These are phyloP conservation scores for Ceratobasidium papillatum DNA, from an alignment of 1,284 basidiomycete genomes.

Conservation along the genomic window DNA sequence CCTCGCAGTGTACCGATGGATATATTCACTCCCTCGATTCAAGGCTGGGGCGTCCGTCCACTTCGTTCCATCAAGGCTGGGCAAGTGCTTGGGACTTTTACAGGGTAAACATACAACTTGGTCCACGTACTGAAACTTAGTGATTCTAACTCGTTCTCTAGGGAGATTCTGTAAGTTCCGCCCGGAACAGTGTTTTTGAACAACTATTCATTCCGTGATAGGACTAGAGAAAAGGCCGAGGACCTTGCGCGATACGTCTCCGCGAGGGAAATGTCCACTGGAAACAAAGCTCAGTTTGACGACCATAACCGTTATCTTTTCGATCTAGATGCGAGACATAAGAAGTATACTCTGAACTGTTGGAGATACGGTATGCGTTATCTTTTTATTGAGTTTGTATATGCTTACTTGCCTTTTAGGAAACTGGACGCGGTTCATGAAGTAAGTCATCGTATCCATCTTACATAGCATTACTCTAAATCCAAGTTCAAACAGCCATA, in stretches of 20 bases:
- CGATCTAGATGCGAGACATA: conserved; percentile 41
- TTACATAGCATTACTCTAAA: not conserved
- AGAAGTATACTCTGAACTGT: conserved; percentile 34
- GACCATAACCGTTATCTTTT: conserved; percentile 42
- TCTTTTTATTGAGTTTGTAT: not conserved
- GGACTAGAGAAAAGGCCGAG: conserved; percentile 13
- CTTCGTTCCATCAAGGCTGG: conserved; percentile 17
- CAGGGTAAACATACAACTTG: conserved; percentile 19
- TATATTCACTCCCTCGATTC: conserved; percentile 36
- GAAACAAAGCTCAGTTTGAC: conserved; percentile 1
- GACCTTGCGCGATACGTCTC: not conserved
- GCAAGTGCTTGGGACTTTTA: conserved; percentile 42
- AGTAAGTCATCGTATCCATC: conserved; percentile 20
- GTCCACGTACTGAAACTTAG: no score
- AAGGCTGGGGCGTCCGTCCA: conserved; percentile 41
- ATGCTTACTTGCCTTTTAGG: not conserved
- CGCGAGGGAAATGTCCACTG: not conserved
- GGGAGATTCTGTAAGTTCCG: conserved; percentile 34
- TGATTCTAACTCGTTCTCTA: not conserved
- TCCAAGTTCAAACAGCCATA: conserved; percentile 19
- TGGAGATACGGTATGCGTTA: conserved; percentile 12
- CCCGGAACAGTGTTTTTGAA: not conserved
- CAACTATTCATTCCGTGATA: not conserved
- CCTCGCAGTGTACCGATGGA: conserved; percentile 41
- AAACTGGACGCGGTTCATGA: conserved; percentile 43